phyloP scores from a whole-genome alignment of 1,139 yeast species.

The Geotrichum australiense region DNA sequence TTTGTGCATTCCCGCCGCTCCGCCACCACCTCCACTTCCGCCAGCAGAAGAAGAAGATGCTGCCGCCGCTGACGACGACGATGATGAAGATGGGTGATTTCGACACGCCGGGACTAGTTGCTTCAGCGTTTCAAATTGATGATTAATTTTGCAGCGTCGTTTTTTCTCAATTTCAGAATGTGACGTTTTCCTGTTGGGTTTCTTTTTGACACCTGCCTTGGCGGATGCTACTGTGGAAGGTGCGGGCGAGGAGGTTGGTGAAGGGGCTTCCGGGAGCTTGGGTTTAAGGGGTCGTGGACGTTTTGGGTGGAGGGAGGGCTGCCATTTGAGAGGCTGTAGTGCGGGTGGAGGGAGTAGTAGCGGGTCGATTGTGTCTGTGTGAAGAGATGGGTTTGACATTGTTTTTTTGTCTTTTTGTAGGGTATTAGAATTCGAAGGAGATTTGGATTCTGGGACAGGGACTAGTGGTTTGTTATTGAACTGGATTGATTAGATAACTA shows the following conservation, averaged over 20 bases:
- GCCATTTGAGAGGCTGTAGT: not conserved
- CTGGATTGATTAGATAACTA: no score
- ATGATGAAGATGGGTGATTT: conserved; percentile 35
- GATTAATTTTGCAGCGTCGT: conserved; percentile 67
- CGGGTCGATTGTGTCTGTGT: no score
- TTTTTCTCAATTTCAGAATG: conserved; percentile 79
- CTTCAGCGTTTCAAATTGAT: conserved; percentile 77
- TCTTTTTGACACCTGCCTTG: conserved; percentile 29
- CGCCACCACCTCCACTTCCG: conserved; percentile 19
- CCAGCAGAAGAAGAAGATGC: conserved; percentile 20
- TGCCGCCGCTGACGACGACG: conserved; percentile 8
- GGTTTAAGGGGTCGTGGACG: conserved; percentile 1
- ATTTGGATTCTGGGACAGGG: no score
- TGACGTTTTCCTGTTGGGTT: conserved; percentile 47
- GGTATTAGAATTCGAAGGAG: no score
- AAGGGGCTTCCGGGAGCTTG: not conserved
- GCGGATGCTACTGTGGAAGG: not conserved
- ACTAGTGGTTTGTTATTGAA: no score
- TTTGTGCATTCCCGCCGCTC: conserved; percentile 51
- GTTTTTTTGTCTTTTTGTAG: no score
- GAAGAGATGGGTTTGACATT: no score
- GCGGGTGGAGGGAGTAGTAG: conserved; percentile 9
- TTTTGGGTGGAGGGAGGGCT: not conserved
- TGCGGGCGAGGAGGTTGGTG: not conserved
- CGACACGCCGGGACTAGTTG: conserved; percentile 70